phyloP scores from a whole-genome alignment of 345 rosid species.

The Aurinia saxatilis region DNA sequence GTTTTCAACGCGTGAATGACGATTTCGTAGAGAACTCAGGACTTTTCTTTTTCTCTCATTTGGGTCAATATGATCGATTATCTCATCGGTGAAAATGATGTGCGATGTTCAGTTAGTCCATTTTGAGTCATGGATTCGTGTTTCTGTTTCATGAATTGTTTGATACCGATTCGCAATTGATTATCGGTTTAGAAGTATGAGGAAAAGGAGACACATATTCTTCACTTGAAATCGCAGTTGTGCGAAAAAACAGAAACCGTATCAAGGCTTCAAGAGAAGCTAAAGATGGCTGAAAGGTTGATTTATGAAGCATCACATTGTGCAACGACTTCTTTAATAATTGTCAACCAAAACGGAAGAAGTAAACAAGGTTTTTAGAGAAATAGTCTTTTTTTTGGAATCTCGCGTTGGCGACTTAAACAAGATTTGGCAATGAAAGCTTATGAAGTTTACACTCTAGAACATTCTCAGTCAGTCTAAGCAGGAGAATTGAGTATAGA shows the following conservation, averaged over 20 bases:
- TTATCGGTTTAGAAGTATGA: no score
- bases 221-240: constrained; percentile 49
- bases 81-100: no score
- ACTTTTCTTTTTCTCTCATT: no score
- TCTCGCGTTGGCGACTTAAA: constrained; percentile 36
- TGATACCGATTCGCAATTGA: no score
- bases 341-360: constrained; percentile 52
- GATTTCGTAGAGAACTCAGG: no score
- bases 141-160: no score
- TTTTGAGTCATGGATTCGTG: no score
- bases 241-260: constrained; percentile 37
- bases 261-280: constrained; percentile 45
- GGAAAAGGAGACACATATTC: constrained; percentile 62
- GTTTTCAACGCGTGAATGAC: no score
- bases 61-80: no score
- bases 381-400: constrained; percentile 41
- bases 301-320: constrained; percentile 44
- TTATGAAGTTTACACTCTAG: constrained; percentile 39
- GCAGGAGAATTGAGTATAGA: constrained; percentile 39
- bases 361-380: constrained; percentile 32
- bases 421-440: constrained; percentile 45
- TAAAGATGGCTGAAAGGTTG: constrained; percentile 45
- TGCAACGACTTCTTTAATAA: constrained; percentile 74
- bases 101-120: no score
- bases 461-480: constrained; percentile 38